Percentiles rank a stretch among this genome's conserved stretches.
Evolutionary conservation across 2,329 filamentous ascomycete species (phyloP).

Genomic region (Colletotrichum incanum): DNA sequence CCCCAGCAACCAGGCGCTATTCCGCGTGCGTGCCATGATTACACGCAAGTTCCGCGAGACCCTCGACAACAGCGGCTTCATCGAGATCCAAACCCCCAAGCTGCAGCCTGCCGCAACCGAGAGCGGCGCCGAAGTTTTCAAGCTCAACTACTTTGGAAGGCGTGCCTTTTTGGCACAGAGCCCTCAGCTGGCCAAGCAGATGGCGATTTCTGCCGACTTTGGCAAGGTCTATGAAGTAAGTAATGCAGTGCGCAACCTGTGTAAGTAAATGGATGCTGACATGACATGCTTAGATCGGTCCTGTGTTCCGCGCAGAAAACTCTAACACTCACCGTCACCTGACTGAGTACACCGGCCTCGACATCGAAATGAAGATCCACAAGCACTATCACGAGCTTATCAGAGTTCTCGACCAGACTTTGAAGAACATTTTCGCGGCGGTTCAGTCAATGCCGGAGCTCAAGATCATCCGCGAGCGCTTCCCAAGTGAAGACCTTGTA

Average conservation of each 20-base stretch:
- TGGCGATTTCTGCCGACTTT: slow-evolving; percentile 92
- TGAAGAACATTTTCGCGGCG: slow-evolving; percentile 78
- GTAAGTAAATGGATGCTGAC: neutral
- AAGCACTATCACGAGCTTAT: slow-evolving; percentile 93
- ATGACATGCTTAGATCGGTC: slow-evolving; percentile 69
- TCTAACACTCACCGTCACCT: slow-evolving; percentile 95
- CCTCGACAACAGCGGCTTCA: slow-evolving; percentile 83
- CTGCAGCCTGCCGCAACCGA: slow-evolving; percentile 92
- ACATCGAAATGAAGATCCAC: slow-evolving; percentile 93
- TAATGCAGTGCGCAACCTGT: neutral
- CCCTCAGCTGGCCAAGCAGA: slow-evolving; percentile 93
- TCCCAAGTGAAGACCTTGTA: slow-evolving; percentile 88
- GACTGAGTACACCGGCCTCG: slow-evolving; percentile 94
- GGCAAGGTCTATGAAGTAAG: slow-evolving; percentile 84
- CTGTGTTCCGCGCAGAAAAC: slow-evolving; percentile 95
- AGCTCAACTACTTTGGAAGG: slow-evolving; percentile 91
- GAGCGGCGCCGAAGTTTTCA: slow-evolving; percentile 92
- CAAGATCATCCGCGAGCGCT: slow-evolving; percentile 84
- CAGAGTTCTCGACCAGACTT: slow-evolving; percentile 81
- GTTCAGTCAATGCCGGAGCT: slow-evolving; percentile 74
- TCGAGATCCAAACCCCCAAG: slow-evolving; percentile 96
- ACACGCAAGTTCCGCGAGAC: slow-evolving; percentile 84
- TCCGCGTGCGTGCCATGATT: slow-evolving; percentile 87
- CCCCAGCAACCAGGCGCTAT: slow-evolving; percentile 88
- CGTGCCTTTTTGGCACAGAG: slow-evolving; percentile 92